Evolutionary conservation across 2,329 filamentous ascomycete genomes (phyloP), one percentile per base, ranked within the genome.

Genomic region (Colletotrichum navitas): DNA sequence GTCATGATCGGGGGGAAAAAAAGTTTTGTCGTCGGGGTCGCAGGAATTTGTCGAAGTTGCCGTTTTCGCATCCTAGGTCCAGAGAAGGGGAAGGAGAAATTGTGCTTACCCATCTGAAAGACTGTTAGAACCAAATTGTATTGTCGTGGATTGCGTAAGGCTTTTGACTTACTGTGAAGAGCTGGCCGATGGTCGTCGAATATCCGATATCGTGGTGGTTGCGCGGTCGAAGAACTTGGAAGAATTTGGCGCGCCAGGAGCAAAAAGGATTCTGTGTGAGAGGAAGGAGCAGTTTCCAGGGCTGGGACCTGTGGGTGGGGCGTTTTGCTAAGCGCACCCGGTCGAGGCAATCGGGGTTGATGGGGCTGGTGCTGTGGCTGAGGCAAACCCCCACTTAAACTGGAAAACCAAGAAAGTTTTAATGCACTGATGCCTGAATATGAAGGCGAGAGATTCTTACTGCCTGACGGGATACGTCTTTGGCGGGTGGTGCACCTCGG

Each of bases 31-130:
- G 70, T 72, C 70, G 70, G 32, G 34, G 60, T 63, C 60, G 60
- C n/a, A 41, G 34, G 21, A 36, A 26, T 29, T 66, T 55, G 63
- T 51, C 24, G n/a, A 49, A 39, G 55, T 66, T 45, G 63, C 56
- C 32, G 39, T 43, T 26, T 72, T 69, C 66, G 59, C 61, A 56
- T 69, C 51, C 52, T 45, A 64, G 29, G 54, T 55, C 55, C 41
- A 43, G 45, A 39, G 14, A 45, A 36, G 47, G 52, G 32, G 43
- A 39, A 71, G 71, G 71, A 70, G 72, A 72, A 80, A 74, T 72
- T 69, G 43, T 77, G 80, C 88, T 90, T 90, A 90, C 88, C 88
- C 88, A 90, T 90, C 88, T 90, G 80, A 75, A 74, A 74, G 68
- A 52, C 74, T 76, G 81, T 87, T 79, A 87, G 84, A 79, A 76